Conservation (phyloP, 805 yeast species). For the Monosporozyma siamensis region DNA sequence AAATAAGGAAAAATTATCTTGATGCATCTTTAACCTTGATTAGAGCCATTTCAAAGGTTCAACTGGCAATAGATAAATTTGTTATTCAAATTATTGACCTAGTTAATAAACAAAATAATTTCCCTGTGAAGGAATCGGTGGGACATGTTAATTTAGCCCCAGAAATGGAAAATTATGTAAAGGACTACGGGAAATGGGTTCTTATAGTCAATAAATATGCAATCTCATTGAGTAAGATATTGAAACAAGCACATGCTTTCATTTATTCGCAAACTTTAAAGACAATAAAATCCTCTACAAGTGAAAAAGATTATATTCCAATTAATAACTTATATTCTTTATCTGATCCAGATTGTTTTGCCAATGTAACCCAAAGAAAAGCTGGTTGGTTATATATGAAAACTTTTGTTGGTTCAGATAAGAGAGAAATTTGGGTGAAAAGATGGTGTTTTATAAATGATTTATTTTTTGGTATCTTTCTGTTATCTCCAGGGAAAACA, state of each 20-base stretch:
- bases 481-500: conserved; percentile 52
- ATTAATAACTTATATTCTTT: conserved; percentile 8
- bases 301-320: conserved; percentile 43
- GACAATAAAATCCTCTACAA: conserved; percentile 50
- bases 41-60: conserved; percentile 34
- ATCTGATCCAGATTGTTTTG: conserved; percentile 5
- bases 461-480: conserved; percentile 73
- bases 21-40: conserved; percentile 49
- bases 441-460: conserved; percentile 74
- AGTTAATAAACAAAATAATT: conserved; percentile 21
- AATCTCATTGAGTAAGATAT: conserved; percentile 24
- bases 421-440: conserved; percentile 63
- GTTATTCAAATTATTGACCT: conserved; percentile 8
- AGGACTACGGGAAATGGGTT: conserved; percentile 11
- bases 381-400: conserved; percentile 84
- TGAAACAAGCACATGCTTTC: conserved; percentile 44
- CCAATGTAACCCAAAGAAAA: conserved; percentile 35
- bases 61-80: conserved; percentile 16
- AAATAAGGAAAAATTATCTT: conserved; percentile 55
- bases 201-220: conserved; percentile 6
- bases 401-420: conserved; percentile 38
- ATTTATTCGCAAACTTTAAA: conserved; percentile 49
- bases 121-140: conserved; percentile 13
- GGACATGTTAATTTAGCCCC: conserved; percentile 7
- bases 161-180: conserved; percentile 4